These are phyloP conservation scores for Penicillium egyptiacum DNA, from an alignment of 495 filamentous ascomycete genomes.

Conservation along the genomic window DNA sequence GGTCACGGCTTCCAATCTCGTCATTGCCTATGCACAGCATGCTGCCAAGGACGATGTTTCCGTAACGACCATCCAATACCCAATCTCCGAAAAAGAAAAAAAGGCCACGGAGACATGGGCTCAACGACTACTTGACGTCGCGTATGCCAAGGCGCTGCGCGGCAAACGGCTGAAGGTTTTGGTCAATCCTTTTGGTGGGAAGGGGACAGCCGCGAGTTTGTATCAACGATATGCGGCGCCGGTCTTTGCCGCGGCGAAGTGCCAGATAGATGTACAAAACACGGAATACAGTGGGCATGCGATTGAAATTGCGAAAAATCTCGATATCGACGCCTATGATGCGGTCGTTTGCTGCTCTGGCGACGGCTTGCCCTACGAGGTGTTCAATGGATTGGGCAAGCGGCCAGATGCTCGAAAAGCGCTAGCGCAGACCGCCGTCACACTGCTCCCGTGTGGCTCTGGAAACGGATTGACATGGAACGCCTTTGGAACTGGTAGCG, in stretches of 20 bases:
- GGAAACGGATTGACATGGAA: constrained; percentile 95
- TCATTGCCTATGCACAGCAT: constrained; percentile 70
- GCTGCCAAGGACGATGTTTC: constrained; percentile 56
- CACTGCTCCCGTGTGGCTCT: constrained; percentile 87
- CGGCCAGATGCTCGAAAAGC: constrained; percentile 72
- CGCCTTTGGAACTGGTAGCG: constrained; percentile 74
- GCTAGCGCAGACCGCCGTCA: constrained; percentile 74
- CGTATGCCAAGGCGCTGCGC: constrained; percentile 71
- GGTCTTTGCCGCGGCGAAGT: constrained; percentile 79
- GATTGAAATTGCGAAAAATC: constrained; percentile 68
- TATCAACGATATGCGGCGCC: constrained; percentile 78
- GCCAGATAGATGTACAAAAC: constrained; percentile 70
- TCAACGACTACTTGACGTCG: constrained; percentile 58
- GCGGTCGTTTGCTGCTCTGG: constrained; percentile 87
- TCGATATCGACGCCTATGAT: constrained; percentile 81
- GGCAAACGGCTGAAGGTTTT: constrained; percentile 80
- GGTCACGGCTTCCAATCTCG: constrained; percentile 57
- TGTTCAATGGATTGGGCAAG: constrained; percentile 88
- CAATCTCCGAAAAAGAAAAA: constrained; percentile 53
- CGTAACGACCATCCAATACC: constrained; percentile 59
- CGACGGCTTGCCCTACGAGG: constrained; percentile 88
- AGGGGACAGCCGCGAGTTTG: constrained; percentile 70
- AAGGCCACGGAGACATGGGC: constrained; percentile 59
- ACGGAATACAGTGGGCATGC: constrained; percentile 77
- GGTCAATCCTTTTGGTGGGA: constrained; percentile 87